phyloP scores from a whole-genome alignment of 108 stramenopile species.

The Nitzschia putrida region DNA sequence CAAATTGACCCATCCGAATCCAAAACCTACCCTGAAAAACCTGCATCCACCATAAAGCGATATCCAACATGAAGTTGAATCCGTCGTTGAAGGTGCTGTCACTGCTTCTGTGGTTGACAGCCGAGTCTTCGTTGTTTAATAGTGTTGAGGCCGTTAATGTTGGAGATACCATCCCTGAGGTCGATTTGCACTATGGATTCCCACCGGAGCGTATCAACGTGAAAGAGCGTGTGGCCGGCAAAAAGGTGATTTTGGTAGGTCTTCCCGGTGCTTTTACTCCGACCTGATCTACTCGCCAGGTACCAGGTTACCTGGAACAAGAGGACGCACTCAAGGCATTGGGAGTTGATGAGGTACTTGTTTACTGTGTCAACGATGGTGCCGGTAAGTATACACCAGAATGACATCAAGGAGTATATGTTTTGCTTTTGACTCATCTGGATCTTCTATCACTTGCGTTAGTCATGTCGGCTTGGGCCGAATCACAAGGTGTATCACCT shows the following conservation, averaged over 20 bases:
- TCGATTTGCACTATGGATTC: slow-evolving; percentile 43
- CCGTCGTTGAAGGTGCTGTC: no score
- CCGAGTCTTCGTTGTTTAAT: no score
- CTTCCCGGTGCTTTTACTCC: slow-evolving; percentile 75
- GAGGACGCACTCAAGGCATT: slow-evolving; percentile 52
- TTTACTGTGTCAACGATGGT: slow-evolving; percentile 71
- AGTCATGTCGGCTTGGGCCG: slow-evolving; percentile 46
- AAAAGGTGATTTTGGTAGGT: slow-evolving; percentile 63
- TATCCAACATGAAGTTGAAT: no score
- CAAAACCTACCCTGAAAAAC: no score
- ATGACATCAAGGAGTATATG: no score
- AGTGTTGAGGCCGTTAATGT: slow-evolving; percentile 24
- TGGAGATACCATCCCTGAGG: slow-evolving; percentile 35
- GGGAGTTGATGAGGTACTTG: slow-evolving; percentile 64
- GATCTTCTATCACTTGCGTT: background rate
- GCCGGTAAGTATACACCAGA: slow-evolving; percentile 33
- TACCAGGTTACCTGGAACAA: slow-evolving; percentile 69
- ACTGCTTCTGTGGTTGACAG: no score
- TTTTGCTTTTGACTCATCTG: slow-evolving; percentile 53
- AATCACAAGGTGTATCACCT: slow-evolving; percentile 49
- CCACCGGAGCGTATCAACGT: slow-evolving; percentile 50
- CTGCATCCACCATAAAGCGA: no score
- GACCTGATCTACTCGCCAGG: slow-evolving; percentile 74
- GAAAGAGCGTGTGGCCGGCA: slow-evolving; percentile 50
- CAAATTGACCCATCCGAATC: no score